These are phyloP conservation scores for Ochromonadaceae sp. DNA, from an alignment of 352 stramenopile species.

Conservation along the genomic window DNA sequence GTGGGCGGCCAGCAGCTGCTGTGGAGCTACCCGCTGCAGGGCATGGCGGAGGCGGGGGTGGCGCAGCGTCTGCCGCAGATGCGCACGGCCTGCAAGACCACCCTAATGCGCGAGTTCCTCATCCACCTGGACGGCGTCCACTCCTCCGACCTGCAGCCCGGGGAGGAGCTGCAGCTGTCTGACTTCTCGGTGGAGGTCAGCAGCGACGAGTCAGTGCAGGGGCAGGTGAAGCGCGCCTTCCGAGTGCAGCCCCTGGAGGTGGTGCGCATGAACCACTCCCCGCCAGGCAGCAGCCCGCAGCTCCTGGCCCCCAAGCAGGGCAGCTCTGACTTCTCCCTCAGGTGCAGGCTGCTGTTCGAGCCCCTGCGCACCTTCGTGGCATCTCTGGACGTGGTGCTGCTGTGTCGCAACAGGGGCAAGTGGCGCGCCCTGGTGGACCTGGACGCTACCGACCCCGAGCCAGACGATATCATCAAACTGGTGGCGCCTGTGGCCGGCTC, in stretches of 20 bases:
- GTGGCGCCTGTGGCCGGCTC: slow-evolving; percentile 63
- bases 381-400: slow-evolving; percentile 49
- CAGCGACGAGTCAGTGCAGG: slow-evolving; percentile 7
- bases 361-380: slow-evolving; percentile 60
- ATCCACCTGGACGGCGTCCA: slow-evolving; percentile 22
- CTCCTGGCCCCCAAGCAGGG: background rate
- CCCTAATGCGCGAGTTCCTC: slow-evolving; percentile 5
- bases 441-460: slow-evolving; percentile 49
- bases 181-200: slow-evolving; percentile 26
- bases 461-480: slow-evolving; percentile 66
- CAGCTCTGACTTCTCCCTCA: slow-evolving; percentile 24
- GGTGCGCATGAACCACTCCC: background rate
- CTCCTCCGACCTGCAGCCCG: slow-evolving; percentile 11
- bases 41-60: slow-evolving; percentile 34
- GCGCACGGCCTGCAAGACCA: slow-evolving; percentile 9
- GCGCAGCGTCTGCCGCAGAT: background rate
- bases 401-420: slow-evolving; percentile 45
- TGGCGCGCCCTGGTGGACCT: slow-evolving; percentile 67
- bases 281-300: too few relatives aligned
- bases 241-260: slow-evolving; percentile 23
- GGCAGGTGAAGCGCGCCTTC: slow-evolving; percentile 21
- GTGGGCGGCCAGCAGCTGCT: slow-evolving; percentile 22
- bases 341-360: slow-evolving; percentile 53
- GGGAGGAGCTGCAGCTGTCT: slow-evolving; percentile 21
- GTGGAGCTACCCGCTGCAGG: slow-evolving; percentile 40